Evolutionary conservation across 129 eudicot genomes (phyloP).

Genomic region (Cynara cardunculus): DNA sequence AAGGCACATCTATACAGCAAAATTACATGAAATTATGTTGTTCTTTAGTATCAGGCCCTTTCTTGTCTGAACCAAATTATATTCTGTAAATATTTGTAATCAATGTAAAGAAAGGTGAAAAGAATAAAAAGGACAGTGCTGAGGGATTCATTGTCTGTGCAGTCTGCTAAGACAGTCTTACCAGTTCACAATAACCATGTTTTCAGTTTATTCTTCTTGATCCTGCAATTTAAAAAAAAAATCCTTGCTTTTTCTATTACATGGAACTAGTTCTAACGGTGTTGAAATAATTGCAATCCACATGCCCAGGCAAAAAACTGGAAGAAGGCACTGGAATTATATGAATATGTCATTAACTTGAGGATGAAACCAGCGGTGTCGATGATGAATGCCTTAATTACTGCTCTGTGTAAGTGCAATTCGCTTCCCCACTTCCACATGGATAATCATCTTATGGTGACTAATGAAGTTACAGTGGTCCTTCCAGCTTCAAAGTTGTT

Average conservation of each 20-base stretch:
- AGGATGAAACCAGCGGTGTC: slow-evolving; percentile 75
- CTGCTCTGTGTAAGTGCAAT: slow-evolving; percentile 85
- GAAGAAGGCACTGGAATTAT: slow-evolving; percentile 84
- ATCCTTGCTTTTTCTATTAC: not conserved
- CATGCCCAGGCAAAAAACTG: slow-evolving; percentile 65
- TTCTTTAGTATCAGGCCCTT: not conserved
- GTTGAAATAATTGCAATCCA: slow-evolving; percentile 16
- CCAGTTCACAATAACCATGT: not conserved
- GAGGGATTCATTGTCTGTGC: not conserved
- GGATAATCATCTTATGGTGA: not conserved
- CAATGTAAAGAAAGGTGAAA: not conserved
- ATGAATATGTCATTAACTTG: slow-evolving; percentile 61
- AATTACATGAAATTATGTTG: not conserved
- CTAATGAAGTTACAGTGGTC: not conserved
- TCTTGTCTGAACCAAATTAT: not conserved
- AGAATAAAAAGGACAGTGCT: not conserved
- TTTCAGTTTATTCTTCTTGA: slow-evolving; percentile 11
- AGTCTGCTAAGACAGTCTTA: not conserved
- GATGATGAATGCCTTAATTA: slow-evolving; percentile 87
- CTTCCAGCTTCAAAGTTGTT: not conserved
- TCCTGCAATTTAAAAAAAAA: not conserved
- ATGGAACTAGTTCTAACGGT: slow-evolving; percentile 10
- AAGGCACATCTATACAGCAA: not conserved
- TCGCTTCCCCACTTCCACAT: slow-evolving; percentile 3
- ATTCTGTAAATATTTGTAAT: not conserved